A percentile compares a stretch with the other conserved stretches of the same genome.
Evolutionary conservation across 768 basidiomycete genomes (phyloP).

Genomic region (Fomitopsis pulvina): DNA sequence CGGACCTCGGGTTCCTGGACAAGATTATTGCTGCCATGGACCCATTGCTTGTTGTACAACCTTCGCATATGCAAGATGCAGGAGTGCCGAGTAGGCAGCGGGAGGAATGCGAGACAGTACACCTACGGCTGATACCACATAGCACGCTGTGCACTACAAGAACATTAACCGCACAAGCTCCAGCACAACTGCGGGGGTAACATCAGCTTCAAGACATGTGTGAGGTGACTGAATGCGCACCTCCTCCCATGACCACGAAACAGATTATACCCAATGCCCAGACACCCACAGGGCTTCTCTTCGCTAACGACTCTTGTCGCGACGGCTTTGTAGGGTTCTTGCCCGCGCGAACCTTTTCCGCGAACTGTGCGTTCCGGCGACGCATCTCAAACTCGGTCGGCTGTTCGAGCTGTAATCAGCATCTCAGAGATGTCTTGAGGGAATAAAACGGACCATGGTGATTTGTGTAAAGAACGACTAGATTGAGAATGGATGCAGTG

Average conservation of each 20-base stretch:
- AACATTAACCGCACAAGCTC: conserved; percentile 65
- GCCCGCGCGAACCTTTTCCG: conserved; percentile 61
- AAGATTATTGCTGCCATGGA: neutral
- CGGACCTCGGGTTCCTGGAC: neutral
- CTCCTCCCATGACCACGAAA: conserved; percentile 78
- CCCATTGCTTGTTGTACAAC: conserved; percentile 2
- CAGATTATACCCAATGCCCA: conserved; percentile 70
- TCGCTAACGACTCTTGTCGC: conserved; percentile 61
- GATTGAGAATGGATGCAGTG: neutral
- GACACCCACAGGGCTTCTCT: conserved; percentile 67
- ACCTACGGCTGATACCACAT: neutral
- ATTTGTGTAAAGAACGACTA: conserved; percentile 26
- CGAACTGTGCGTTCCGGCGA: conserved; percentile 76
- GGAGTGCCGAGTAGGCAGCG: neutral
- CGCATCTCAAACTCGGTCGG: conserved; percentile 82
- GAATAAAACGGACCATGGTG: conserved; percentile 26
- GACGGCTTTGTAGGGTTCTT: conserved; percentile 73
- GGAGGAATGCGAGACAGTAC: neutral
- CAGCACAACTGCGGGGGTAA: conserved; percentile 53
- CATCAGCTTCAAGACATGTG: neutral
- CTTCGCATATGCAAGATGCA: neutral
- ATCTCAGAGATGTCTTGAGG: neutral
- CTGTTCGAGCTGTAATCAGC: conserved; percentile 27
- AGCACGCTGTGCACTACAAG: conserved; percentile 33
- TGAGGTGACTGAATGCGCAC: conserved; percentile 34